Base-by-base conservation (phyloP, 176 grass and related monocot genomes). In the Tillandsia fasciculata region DNA sequence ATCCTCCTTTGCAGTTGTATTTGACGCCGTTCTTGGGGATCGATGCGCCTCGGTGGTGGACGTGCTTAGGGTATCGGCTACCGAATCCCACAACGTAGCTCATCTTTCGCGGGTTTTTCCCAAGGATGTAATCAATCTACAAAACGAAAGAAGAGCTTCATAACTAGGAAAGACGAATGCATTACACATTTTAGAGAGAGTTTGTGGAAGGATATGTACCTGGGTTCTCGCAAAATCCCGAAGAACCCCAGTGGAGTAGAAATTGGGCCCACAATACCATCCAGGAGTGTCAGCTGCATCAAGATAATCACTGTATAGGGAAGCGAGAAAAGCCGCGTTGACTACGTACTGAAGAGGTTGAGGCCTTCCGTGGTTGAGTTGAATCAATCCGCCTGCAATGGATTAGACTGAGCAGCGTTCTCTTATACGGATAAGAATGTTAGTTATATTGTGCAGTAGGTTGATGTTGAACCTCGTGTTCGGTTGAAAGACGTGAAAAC, bases 241-340 rank as follows among this genome's bases (percentile, higher is more conserved):
- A 64, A 96, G 83, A 76, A 89, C 79, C 11, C 82, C 80, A 18
- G 83, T 69, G 11, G 92, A 72, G 80, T 92, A 96, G 88, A 92
- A 96, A 73, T 96, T 65, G 0, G 92, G 92, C 58, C 88, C 92
- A 17, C 92, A 96, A 79, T 96, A 92, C 88, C 92, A 96, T 59
- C 92, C 92, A 50, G 88, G 92, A 26, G 86, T 89, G 92, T 92
- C 93, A 22, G 86, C 83, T 70, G 93, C 89, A 70, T 92, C 86
- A 69, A 96, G 85, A 78, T 96, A 92, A 50, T 96, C 93, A 79
- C 89, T 87, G 82, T 85, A 96, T 14, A 96, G 12, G 64, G 93
- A 79, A 24, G 89, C 93, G 70, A 96, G 93, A 74, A 96, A 96
- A 80, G 93, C 93, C 58, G 89, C 89, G 13, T 87, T 96, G 52